These are phyloP conservation scores for Taphrina confusa DNA, from an alignment of 1,139 yeast species.

Conservation along the genomic window DNA sequence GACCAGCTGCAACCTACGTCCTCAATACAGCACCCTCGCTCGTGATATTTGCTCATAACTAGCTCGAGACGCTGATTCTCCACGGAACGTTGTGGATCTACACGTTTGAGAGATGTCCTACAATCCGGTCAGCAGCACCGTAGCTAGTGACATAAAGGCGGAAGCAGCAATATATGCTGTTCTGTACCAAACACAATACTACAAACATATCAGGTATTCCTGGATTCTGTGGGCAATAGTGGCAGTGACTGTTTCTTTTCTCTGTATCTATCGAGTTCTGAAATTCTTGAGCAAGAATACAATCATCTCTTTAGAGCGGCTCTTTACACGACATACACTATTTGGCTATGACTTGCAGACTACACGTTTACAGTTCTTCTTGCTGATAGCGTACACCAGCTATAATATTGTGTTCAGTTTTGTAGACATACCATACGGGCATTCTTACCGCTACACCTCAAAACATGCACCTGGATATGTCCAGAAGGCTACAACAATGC, in stretches of 20 bases:
- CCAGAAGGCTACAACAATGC: conserved; percentile 38
- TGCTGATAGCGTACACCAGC: not conserved
- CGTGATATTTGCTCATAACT: no score
- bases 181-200: conserved; percentile 2
- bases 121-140: conserved; percentile 8
- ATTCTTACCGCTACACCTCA: conserved; percentile 10
- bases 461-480: conserved; percentile 20
- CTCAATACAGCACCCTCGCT: no score
- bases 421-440: conserved; percentile 23
- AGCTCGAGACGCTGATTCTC: no score
- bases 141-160: not conserved
- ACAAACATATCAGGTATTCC: conserved; percentile 8
- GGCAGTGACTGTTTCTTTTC: not conserved
- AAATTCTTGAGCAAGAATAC: not conserved
- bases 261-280: not conserved
- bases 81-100: no score
- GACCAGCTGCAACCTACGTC: no score
- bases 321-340: not conserved
- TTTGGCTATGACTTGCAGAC: not conserved
- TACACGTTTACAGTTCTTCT: not conserved
- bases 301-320: not conserved
- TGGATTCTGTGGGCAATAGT: conserved; percentile 17
- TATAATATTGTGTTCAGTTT: conserved; percentile 11
- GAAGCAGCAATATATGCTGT: conserved; percentile 8
- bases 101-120: no score